Evolutionary conservation across 768 basidiomycete genomes (phyloP).

Genomic region (Russula vinacea): DNA sequence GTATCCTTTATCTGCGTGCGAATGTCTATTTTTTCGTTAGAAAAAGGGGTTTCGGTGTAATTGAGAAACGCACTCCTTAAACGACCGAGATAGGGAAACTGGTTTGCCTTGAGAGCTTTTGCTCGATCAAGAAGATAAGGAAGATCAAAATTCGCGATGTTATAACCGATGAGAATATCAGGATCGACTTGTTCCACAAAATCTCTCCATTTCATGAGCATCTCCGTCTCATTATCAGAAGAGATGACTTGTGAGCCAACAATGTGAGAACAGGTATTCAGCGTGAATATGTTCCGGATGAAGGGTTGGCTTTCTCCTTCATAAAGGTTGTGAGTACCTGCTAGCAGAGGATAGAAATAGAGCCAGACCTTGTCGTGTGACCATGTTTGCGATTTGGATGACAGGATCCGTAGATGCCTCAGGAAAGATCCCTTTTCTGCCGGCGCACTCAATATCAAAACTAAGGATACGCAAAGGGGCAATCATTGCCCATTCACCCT

Average conservation of each 20-base stretch:
- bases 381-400: conserved; percentile 99
- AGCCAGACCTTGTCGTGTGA: conserved; percentile 82
- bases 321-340: not conserved
- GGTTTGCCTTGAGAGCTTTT: conserved; percentile 64
- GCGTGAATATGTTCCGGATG: conserved; percentile 93
- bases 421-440: conserved; percentile 95
- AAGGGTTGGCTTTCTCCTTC: conserved; percentile 90
- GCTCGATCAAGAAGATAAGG: conserved; percentile 95
- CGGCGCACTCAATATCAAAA: conserved; percentile 99
- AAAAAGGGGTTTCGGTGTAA: not conserved
- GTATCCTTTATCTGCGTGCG: conserved; percentile 85
- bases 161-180: conserved; percentile 95
- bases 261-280: conserved; percentile 91
- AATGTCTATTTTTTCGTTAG: conserved; percentile 45
- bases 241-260: conserved; percentile 96
- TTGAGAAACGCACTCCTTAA: conserved; percentile 14
- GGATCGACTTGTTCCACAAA: conserved; percentile 91
- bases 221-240: conserved; percentile 66
- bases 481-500: conserved; percentile 87
- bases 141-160: conserved; percentile 90
- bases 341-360: not conserved
- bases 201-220: conserved; percentile 84
- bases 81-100: conserved; percentile 71
- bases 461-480: conserved; percentile 92
- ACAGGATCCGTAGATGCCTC: conserved; percentile 89